Evolutionary conservation across 2,329 filamentous ascomycete genomes (phyloP).

Genomic region (Apiospora koreana): DNA sequence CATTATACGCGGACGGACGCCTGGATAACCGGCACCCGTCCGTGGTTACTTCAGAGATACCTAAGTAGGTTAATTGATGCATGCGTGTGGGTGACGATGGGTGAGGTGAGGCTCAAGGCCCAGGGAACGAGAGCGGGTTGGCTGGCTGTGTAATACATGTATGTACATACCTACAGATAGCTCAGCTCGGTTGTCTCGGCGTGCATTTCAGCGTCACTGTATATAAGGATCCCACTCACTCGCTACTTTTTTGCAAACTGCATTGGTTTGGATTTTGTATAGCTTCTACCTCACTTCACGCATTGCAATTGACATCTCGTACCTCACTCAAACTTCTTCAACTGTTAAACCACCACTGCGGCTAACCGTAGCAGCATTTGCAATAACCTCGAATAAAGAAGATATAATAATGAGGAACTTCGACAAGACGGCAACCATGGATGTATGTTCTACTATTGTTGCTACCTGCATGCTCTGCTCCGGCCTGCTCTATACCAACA

Average conservation of each 20-base stretch:
- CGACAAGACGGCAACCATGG: background rate
- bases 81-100: background rate
- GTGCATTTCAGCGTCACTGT: background rate
- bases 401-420: background rate
- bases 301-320: no score
- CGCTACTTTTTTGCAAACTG: background rate
- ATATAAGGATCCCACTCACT: background rate
- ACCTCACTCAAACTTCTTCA: no score
- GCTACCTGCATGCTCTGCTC: no score
- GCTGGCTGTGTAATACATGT: background rate
- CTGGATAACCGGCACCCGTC: background rate
- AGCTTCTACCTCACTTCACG: background rate
- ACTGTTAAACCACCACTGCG: no score
- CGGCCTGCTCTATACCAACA: no score
- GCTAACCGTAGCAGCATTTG: no score
- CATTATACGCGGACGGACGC: background rate
- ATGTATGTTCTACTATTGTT: background rate
- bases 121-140: background rate
- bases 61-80: no score
- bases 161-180: no score
- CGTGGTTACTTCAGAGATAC: background rate
- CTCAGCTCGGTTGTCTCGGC: background rate
- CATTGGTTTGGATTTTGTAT: background rate
- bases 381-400: no score
- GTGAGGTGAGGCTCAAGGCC: background rate